Evolutionary conservation across 1,139 yeast species (phyloP), one percentile per base, ranked within the genome.

Genomic region (Chernovozyma aurita): DNA sequence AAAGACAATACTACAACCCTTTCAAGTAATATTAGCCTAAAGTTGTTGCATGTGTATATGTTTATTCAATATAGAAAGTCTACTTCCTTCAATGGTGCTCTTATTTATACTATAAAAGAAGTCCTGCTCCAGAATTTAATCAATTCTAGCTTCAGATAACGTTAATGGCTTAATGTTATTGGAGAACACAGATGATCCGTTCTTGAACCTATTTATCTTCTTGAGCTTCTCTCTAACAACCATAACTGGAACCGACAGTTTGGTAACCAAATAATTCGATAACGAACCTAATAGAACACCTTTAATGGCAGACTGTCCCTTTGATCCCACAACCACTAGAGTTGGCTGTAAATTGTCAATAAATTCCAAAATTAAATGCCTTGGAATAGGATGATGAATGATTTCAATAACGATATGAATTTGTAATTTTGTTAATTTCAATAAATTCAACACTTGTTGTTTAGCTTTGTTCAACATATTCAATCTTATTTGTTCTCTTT

Each of bases 231-330:
- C 82, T 43, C 95, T 73, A 15, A 92, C 94, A 33, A 90, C 95
- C 83, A 90, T 80, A 18, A 88, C 94, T 0, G 97, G 97, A 12
- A 86, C 90, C 18, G 85, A 70, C 52, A 86, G 76, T 52, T 81
- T 78, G 13, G 87, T 80, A 11, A 85, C 86, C 48, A 85, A 67
- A 55, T 85, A 85, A 49, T 84, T 85, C 4, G 86, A 78, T 44
- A 85, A 71, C 3, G 86, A 79, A 3, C 92, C 92, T 42, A 84
- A 70, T 41, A 84, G 65, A 11, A 84, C 88, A 9, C 94, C 92
- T 53, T 80, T 81, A 32, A 84, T 64, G 2, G 90, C 87, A 41
- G 81, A 70, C 44, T 80, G 79, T 20, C 94, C 94, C 49, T 84
- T 76, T 13, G 90, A 81, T 0, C 94, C 94, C 25, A 88, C 85